Evolutionary conservation across 2,329 filamentous ascomycete species (phyloP).

Genomic region (Claviceps fusiformis): DNA sequence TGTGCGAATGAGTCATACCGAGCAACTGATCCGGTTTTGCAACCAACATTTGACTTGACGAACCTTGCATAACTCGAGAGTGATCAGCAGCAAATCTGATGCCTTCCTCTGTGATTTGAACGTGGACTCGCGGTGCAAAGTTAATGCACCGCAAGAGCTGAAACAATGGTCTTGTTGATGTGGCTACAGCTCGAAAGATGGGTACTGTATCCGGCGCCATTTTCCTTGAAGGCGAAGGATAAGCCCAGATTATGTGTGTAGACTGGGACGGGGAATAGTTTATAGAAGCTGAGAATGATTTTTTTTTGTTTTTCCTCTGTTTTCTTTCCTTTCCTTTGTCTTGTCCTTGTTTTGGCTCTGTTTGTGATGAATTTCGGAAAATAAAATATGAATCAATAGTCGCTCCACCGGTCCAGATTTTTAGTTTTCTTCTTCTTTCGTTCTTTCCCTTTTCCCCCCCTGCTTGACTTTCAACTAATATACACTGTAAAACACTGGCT

Average conservation of each 20-base stretch:
- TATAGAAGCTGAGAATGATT: neutral
- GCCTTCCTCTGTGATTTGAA: slow-evolving; percentile 71
- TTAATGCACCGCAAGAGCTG: slow-evolving; percentile 45
- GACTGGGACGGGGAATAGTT: slow-evolving; percentile 1
- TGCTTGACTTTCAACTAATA: slow-evolving; percentile 20
- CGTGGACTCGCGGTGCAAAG: slow-evolving; percentile 43
- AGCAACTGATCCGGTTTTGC: neutral
- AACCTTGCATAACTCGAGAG: slow-evolving; percentile 81
- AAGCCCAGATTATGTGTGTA: neutral
- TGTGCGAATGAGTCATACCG: neutral
- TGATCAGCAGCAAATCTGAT: slow-evolving; percentile 83
- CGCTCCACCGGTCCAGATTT: slow-evolving; percentile 15
- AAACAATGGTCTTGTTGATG: slow-evolving; percentile 63
- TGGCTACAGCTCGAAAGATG: slow-evolving; percentile 63
- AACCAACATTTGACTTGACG: slow-evolving; percentile 1
- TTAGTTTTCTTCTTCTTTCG: slow-evolving; percentile 11
- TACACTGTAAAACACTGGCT: slow-evolving; percentile 19
- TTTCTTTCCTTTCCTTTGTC: neutral
- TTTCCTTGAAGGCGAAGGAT: neutral
- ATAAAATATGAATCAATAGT: slow-evolving; percentile 11
- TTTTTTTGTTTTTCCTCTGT: neutral
- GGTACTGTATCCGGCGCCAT: slow-evolving; percentile 27
- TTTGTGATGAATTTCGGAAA: slow-evolving; percentile 6
- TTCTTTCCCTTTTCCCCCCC: slow-evolving; percentile 11
- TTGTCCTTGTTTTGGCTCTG: neutral